A percentile compares a stretch with the other conserved stretches of the same genome.
Conservation (phyloP, 768 basidiomycete species). For the Termitomyces sp. region DNA sequence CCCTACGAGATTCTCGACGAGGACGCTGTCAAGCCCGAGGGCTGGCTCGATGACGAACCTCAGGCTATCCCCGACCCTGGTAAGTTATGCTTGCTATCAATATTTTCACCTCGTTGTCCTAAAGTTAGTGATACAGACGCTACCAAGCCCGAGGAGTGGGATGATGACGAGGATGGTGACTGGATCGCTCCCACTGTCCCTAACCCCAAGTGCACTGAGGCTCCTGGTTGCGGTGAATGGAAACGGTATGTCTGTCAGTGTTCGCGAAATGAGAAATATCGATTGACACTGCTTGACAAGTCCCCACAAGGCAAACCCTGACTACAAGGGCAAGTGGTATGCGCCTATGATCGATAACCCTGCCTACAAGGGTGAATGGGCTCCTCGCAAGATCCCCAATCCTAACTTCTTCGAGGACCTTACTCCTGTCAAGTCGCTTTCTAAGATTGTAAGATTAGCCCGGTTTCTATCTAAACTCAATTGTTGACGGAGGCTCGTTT, state of each 20-base stretch:
- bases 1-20: conserved; percentile 89
- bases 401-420: conserved; percentile 88
- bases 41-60: conserved; percentile 93
- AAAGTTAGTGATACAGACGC: conserved; percentile 47
- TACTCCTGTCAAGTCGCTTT: conserved; percentile 75
- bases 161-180: conserved; percentile 98
- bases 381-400: conserved; percentile 88
- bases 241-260: conserved; percentile 48
- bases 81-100: conserved; percentile 25
- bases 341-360: conserved; percentile 96
- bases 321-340: conserved; percentile 98
- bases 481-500: conserved; percentile 1
- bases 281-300: conserved; percentile 37
- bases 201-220: conserved; percentile 90
- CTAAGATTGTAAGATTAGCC: conserved; percentile 67
- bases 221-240: conserved; percentile 96
- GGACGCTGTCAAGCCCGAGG: conserved; percentile 87
- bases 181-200: conserved; percentile 89
- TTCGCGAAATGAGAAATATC: not conserved
- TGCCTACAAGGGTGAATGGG: conserved; percentile 94
- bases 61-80: conserved; percentile 82
- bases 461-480: not conserved
- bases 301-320: conserved; percentile 87
- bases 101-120: not conserved
- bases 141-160: conserved; percentile 99